Percentiles rank a stretch among this genome's conserved stretches.
These are phyloP conservation scores for Aspergillus pseudonomiae DNA, from an alignment of 2,329 filamentous ascomycete genomes.

Conservation along the genomic window DNA sequence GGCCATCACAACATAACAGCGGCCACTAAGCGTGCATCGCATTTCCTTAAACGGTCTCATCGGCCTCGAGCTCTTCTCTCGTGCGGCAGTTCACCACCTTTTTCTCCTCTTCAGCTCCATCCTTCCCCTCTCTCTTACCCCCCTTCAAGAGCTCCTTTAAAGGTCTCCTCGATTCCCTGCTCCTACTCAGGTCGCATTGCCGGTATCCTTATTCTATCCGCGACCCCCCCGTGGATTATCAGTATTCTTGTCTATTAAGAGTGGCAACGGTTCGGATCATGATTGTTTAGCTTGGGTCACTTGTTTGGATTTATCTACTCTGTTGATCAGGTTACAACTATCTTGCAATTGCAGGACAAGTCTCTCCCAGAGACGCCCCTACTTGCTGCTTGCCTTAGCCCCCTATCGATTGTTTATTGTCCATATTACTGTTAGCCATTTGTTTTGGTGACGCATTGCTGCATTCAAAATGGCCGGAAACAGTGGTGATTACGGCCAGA, in stretches of 20 bases:
- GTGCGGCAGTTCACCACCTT: conserved; percentile 19
- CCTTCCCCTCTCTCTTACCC: conserved; percentile 8
- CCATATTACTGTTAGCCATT: conserved; percentile 12
- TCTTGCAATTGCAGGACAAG: conserved; percentile 15
- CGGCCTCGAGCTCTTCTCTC: conserved; percentile 30
- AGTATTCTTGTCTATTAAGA: conserved; percentile 13
- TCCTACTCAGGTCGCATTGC: conserved; percentile 5
- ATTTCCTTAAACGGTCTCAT: conserved; percentile 36
- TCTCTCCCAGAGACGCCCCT: conserved; percentile 1
- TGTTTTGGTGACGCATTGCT: conserved; percentile 16
- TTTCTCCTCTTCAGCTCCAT: conserved; percentile 18
- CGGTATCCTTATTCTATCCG: conserved; percentile 29
- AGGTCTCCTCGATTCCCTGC: not conserved
- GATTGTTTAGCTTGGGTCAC: conserved; percentile 28
- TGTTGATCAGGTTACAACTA: conserved; percentile 16
- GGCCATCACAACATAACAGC: conserved; percentile 45
- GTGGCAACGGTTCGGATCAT: conserved; percentile 28
- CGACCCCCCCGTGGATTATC: conserved; percentile 13
- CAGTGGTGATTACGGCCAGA: conserved; percentile 73
- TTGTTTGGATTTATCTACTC: conserved; percentile 14
- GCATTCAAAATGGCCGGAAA: conserved; percentile 50
- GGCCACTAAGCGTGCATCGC: conserved; percentile 36
- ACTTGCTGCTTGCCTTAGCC: not conserved
- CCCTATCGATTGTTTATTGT: conserved; percentile 16
- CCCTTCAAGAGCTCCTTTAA: not conserved